Evolutionary conservation across 352 stramenopile species (phyloP), one percentile per base, ranked within the genome.

Genomic region (Pythium scleroteichum): DNA sequence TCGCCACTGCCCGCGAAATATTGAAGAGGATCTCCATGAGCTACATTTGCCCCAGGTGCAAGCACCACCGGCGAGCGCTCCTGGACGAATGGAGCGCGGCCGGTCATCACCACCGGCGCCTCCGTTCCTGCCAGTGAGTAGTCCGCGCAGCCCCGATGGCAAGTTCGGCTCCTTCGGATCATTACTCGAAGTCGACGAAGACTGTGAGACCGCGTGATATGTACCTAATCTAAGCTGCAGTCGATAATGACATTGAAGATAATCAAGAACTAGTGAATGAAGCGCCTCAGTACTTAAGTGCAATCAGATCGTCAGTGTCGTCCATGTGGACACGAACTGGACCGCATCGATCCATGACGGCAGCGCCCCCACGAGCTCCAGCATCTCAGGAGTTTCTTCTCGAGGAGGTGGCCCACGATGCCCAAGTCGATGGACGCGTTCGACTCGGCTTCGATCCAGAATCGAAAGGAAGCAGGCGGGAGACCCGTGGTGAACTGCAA

Each of bases 371-470:
- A 62, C 49, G 29, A 89, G 74, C 40, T 79, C 71, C 19, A 69
- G 53, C 68, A 90, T 76, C 52, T 79, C 73, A 0, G 80, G 70
- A 7, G 83, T 88, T 29, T 62, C 10, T 69, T 64, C 44, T 89
- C 72, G 14, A 92, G 62, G 55, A 76, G 82, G 58, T 90, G 82
- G n/a, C 79, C 83, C 29, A 88, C 79, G 38, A 88, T 75, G 33
- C 73, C 82, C 7, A 84, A 71, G 47, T 87, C 72, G 44, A 92
- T 84, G 6, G 71, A 62, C 0, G 66, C 54, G 23, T 75, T 71
- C 12, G 66, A 70, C 66, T 81, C 74, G 0, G 77, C 79, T 58
- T 92, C 83, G 62, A 92, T 75, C 83, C 83, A 92, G 57, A 90
- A 92, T 51, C 90, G 77, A 46, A 90, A 90, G 10, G 57, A 78